phyloP scores from a whole-genome alignment of 2,329 filamentous ascomycete genomes.

The Penicillium paneum region DNA sequence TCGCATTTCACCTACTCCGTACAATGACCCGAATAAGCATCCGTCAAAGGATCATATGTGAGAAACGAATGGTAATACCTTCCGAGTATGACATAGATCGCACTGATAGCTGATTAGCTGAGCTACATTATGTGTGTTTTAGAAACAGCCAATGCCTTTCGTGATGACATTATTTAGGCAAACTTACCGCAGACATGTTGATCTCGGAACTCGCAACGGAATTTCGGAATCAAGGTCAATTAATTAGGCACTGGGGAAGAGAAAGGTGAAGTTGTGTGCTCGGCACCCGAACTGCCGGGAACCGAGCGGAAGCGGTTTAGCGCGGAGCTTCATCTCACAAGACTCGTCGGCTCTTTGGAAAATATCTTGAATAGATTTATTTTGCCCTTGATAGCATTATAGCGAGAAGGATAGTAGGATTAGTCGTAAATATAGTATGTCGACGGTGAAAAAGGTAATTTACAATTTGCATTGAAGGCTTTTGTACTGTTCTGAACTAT shows the following conservation, averaged over 20 bases:
- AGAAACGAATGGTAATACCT: conserved; percentile 7
- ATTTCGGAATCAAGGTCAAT: background rate
- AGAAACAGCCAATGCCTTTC: background rate
- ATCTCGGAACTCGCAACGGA: background rate
- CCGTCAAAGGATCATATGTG: background rate
- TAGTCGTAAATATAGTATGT: no score
- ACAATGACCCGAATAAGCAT: background rate
- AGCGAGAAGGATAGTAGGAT: no score
- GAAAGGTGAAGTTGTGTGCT: background rate
- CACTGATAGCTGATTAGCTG: conserved; percentile 24
- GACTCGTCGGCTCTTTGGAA: no score
- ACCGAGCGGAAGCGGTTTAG: conserved; percentile 9
- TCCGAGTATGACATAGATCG: conserved; percentile 39
- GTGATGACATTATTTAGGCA: background rate
- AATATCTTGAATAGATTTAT: no score
- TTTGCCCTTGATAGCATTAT: no score
- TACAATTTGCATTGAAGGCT: background rate
- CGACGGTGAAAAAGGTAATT: no score
- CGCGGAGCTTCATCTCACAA: background rate
- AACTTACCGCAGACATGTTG: conserved; percentile 4
- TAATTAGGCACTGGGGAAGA: background rate
- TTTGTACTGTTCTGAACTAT: background rate
- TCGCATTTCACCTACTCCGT: conserved; percentile 43
- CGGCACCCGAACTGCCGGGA: conserved; percentile 17
- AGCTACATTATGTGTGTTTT: background rate